These are phyloP conservation scores for Nissolia schottii DNA, from an alignment of 306 rosid genomes.

Conservation along the genomic window DNA sequence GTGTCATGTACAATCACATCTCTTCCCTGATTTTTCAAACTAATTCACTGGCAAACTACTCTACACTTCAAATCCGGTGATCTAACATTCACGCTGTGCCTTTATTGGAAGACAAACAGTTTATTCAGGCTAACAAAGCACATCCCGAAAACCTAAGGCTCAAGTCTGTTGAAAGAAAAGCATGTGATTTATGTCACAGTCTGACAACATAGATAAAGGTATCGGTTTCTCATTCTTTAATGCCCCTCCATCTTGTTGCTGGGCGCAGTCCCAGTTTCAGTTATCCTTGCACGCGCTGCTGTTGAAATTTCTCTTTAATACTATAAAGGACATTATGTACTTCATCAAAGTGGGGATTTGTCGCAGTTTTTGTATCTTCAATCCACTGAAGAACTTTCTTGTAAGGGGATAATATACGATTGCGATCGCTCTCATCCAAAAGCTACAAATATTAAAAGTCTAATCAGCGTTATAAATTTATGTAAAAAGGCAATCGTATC, in stretches of 20 bases:
- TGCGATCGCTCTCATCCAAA: slow-evolving; percentile 63
- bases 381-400: slow-evolving; percentile 73
- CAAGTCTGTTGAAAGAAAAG: not conserved
- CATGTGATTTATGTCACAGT: not conserved
- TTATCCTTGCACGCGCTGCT: slow-evolving; percentile 41
- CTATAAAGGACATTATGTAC: slow-evolving; percentile 53
- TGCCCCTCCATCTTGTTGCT: slow-evolving; percentile 15
- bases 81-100: not conserved
- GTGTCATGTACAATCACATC: not conserved
- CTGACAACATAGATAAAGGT: slow-evolving; percentile 1
- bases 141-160: not conserved
- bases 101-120: not conserved
- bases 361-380: slow-evolving; percentile 66
- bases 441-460: slow-evolving; percentile 34
- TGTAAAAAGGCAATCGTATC: not conserved
- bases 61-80: not conserved
- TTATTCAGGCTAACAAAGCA: not conserved
- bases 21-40: not conserved
- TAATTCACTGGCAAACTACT: slow-evolving; percentile 5
- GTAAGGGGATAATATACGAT: slow-evolving; percentile 66
- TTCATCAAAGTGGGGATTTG: slow-evolving; percentile 71
- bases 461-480: not conserved
- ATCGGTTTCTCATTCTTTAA: slow-evolving; percentile 31
- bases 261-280: slow-evolving; percentile 18
- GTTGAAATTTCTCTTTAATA: slow-evolving; percentile 52